phyloP scores from a whole-genome alignment of 768 basidiomycete species.

The Ramaria rubella region DNA sequence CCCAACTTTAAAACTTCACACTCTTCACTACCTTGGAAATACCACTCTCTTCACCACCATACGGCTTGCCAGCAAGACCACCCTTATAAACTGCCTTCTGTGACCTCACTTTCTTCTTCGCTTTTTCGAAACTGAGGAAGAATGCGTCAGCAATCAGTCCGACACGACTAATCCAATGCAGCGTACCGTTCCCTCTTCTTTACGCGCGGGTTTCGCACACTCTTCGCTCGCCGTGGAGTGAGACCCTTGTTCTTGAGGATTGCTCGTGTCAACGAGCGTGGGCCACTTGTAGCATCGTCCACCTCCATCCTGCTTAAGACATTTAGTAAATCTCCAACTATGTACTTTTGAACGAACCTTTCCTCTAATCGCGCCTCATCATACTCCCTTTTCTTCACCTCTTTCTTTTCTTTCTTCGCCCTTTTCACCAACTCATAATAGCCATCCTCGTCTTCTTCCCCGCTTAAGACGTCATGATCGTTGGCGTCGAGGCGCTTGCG shows the following conservation, averaged over 20 bases:
- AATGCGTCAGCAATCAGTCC: background rate
- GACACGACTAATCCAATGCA: background rate
- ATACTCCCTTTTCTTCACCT: constrained; percentile 75
- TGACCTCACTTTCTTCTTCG: constrained; percentile 84
- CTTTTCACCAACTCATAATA: constrained; percentile 91
- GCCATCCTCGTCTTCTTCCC: constrained; percentile 50
- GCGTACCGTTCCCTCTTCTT: constrained; percentile 74
- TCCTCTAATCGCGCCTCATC: constrained; percentile 53
- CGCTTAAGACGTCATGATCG: constrained; percentile 23
- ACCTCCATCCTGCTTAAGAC: constrained; percentile 25
- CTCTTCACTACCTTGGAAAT: constrained; percentile 83
- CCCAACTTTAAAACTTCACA: constrained; percentile 42
- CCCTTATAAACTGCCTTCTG: constrained; percentile 93
- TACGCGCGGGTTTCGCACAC: constrained; percentile 92
- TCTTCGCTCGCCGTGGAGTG: constrained; percentile 83
- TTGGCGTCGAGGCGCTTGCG: constrained; percentile 30
- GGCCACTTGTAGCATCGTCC: constrained; percentile 50
- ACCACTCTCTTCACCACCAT: constrained; percentile 90
- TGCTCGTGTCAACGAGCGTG: constrained; percentile 80
- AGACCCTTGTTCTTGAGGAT: constrained; percentile 94
- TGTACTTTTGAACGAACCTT: constrained; percentile 38
- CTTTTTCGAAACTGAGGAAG: constrained; percentile 67
- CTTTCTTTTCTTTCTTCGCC: constrained; percentile 62
- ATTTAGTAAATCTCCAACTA: constrained; percentile 4
- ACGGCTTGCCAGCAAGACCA: constrained; percentile 65